Conservation (phyloP, 768 basidiomycete species). For the Boletellus ananiceps region DNA sequence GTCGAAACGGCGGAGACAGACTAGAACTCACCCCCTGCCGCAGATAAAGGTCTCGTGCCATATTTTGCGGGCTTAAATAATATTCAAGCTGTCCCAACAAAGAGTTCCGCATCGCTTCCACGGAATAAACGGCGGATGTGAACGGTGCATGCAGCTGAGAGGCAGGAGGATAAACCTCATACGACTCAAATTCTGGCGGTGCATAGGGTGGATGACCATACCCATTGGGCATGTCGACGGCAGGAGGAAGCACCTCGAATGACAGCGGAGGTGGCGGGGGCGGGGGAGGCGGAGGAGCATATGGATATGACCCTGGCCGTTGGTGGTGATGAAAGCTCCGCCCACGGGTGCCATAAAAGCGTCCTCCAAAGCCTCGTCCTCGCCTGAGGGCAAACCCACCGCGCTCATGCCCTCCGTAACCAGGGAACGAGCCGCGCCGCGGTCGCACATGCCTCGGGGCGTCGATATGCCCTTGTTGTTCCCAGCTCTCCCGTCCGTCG, state of each 20-base stretch:
- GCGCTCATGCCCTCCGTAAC: conserved; percentile 31
- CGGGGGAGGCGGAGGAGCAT: conserved; percentile 20
- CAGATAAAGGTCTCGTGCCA: conserved; percentile 83
- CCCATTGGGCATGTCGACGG: conserved; percentile 21
- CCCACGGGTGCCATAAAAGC: conserved; percentile 34
- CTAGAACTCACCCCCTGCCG: conserved; percentile 59
- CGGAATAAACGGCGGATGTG: conserved; percentile 46
- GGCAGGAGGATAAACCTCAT: conserved; percentile 21
- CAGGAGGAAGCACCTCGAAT: conserved; percentile 29
- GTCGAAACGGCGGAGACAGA: background rate
- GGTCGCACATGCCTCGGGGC: conserved; percentile 21
- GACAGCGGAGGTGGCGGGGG: conserved; percentile 9
- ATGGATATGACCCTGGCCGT: conserved; percentile 29
- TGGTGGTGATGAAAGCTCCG: conserved; percentile 33
- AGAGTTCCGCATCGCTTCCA: conserved; percentile 64
- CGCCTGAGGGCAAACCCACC: conserved; percentile 29
- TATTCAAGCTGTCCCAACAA: conserved; percentile 86
- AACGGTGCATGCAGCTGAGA: conserved; percentile 36
- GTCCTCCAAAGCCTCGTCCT: conserved; percentile 37
- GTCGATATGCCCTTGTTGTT: conserved; percentile 17
- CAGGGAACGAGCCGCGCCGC: conserved; percentile 32
- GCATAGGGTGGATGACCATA: conserved; percentile 31
- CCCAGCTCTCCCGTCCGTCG: conserved; percentile 21
- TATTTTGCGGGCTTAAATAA: conserved; percentile 86
- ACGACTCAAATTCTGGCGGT: conserved; percentile 29